phyloP scores from a whole-genome alignment of 2,329 filamentous ascomycete genomes.

The Sclerotinia subarctica region DNA sequence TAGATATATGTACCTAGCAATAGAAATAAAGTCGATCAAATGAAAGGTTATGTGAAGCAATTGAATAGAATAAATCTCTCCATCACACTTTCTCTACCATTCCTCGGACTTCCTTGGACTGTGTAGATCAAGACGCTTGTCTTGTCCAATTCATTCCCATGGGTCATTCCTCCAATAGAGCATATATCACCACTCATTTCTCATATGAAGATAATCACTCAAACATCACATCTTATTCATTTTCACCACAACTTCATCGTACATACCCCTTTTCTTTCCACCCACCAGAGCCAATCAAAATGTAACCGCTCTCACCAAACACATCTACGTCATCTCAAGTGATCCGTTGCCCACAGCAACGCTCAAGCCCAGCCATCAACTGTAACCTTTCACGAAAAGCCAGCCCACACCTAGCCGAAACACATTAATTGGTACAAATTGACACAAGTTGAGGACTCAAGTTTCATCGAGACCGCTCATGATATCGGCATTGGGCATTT shows the following conservation, averaged over 20 bases:
- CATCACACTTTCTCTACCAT: neutral
- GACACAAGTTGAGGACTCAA: too few relatives aligned
- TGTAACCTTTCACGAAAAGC: neutral
- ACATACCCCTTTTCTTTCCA: too few relatives aligned
- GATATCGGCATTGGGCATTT: neutral
- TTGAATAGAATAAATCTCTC: neutral
- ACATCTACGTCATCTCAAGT: neutral
- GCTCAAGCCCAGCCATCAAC: neutral
- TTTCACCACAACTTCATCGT: neutral
- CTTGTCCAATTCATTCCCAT: neutral
- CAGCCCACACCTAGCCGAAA: neutral
- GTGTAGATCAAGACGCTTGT: neutral
- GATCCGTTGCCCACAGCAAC: neutral
- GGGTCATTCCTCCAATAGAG: neutral
- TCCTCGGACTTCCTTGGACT: too few relatives aligned
- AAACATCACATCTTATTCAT: neutral
- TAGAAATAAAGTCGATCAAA: neutral
- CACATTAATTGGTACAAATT: neutral
- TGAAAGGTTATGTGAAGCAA: neutral
- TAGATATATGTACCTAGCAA: neutral
- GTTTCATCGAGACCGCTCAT: neutral
- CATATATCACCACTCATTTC: neutral
- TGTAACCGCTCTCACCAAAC: neutral
- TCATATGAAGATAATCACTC: neutral
- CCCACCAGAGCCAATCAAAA: neutral